A percentile compares a stretch with the other conserved stretches of the same genome.
Conservation (phyloP, 2,329 filamentous ascomycete species). For the Alternaria conjuncta region DNA sequence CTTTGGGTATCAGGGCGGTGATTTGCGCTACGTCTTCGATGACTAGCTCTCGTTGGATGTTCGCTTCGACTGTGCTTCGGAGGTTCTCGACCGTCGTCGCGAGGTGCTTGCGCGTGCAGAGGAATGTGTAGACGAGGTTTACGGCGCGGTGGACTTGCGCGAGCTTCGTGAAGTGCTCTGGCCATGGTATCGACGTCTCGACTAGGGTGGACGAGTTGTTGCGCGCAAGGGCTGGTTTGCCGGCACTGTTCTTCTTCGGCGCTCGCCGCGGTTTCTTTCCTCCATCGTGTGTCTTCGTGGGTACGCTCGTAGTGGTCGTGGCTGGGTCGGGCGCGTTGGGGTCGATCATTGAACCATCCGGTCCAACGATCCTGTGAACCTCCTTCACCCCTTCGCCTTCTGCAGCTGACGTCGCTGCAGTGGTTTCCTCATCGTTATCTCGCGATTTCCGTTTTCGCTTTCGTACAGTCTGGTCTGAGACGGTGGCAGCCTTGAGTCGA, state of each 20-base stretch:
- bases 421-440: slow-evolving; percentile 34
- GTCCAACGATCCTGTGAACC: not conserved
- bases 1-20: slow-evolving; percentile 75
- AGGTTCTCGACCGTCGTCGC: slow-evolving; percentile 92
- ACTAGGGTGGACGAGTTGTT: slow-evolving; percentile 57
- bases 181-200: slow-evolving; percentile 71
- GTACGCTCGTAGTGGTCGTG: slow-evolving; percentile 53
- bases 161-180: slow-evolving; percentile 73
- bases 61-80: slow-evolving; percentile 80
- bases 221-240: slow-evolving; percentile 49
- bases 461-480: slow-evolving; percentile 53
- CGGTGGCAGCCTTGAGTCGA: slow-evolving; percentile 51
- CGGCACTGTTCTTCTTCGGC: slow-evolving; percentile 45
- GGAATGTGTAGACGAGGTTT: slow-evolving; percentile 94
- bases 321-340: slow-evolving; percentile 3
- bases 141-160: slow-evolving; percentile 81
- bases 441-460: slow-evolving; percentile 52
- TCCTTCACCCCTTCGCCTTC: slow-evolving; percentile 14
- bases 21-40: slow-evolving; percentile 84
- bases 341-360: slow-evolving; percentile 1
- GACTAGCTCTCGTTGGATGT: slow-evolving; percentile 73
- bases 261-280: slow-evolving; percentile 59
- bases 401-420: slow-evolving; percentile 12
- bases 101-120: slow-evolving; percentile 88
- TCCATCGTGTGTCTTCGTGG: slow-evolving; percentile 65